Evolutionary conservation across 352 stramenopile species (phyloP).

Genomic region (Pythium folliculosum): DNA sequence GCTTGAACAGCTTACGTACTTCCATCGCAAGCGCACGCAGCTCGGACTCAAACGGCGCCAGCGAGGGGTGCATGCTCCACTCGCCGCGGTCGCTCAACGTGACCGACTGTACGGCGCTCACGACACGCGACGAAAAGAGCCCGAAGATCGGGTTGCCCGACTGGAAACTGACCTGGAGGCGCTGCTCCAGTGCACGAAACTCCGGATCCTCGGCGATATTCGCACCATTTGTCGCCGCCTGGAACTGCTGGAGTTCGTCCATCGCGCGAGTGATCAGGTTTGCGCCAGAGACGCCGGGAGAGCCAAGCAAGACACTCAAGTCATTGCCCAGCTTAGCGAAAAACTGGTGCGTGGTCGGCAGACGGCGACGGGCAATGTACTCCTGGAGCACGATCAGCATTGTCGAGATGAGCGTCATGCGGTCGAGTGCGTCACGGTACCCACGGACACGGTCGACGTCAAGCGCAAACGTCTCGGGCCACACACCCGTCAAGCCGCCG

Average conservation of each 20-base stretch:
- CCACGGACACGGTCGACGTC: constrained; percentile 57
- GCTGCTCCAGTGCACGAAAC: constrained; percentile 41
- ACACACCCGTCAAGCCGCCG: constrained; percentile 41
- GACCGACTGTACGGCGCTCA: constrained; percentile 32
- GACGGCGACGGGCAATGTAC: constrained; percentile 35
- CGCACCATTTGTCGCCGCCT: constrained; percentile 23
- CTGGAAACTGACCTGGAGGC: constrained; percentile 46
- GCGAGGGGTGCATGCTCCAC: constrained; percentile 45
- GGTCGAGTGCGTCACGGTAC: constrained; percentile 58
- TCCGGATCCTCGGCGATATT: constrained; percentile 26
- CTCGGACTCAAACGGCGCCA: constrained; percentile 50
- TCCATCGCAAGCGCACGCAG: constrained; percentile 35
- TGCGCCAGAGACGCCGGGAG: constrained; percentile 43
- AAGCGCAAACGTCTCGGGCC: constrained; percentile 68
- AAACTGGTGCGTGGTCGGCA: constrained; percentile 36
- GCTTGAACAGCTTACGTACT: constrained; percentile 51
- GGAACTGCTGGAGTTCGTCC: constrained; percentile 28
- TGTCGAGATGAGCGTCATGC: constrained; percentile 55
- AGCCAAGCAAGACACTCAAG: constrained; percentile 46
- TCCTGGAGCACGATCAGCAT: constrained; percentile 66
- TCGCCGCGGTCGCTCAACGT: constrained; percentile 25
- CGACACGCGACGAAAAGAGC: constrained; percentile 53
- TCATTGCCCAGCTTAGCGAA: constrained; percentile 34
- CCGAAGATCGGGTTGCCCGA: constrained; percentile 56
- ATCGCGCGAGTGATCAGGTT: constrained; percentile 58